Evolutionary conservation across 768 basidiomycete genomes (phyloP).

Genomic region (Boletus tomentosulus): DNA sequence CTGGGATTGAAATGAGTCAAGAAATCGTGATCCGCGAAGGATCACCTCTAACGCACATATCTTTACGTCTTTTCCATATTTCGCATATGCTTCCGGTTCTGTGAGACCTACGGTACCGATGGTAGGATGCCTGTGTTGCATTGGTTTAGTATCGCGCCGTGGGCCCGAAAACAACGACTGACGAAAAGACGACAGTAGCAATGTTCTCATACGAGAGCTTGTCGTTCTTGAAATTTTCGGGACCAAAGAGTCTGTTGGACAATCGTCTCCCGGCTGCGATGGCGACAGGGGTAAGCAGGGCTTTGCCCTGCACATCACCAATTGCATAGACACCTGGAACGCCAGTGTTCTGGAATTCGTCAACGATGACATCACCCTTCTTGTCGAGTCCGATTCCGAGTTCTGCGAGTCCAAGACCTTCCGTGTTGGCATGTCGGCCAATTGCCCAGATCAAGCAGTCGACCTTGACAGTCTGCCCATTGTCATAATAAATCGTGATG

Average conservation of each 20-base stretch:
- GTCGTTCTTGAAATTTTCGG: conserved; percentile 78
- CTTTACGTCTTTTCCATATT: conserved; percentile 87
- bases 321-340: conserved; percentile 73
- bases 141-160: conserved; percentile 3
- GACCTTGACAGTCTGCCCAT: conserved; percentile 75
- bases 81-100: conserved; percentile 82
- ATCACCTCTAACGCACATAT: conserved; percentile 60
- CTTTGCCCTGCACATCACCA: conserved; percentile 93
- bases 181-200: conserved; percentile 96
- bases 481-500: conserved; percentile 71
- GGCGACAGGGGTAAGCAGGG: conserved; percentile 91
- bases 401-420: conserved; percentile 71
- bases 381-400: conserved; percentile 70
- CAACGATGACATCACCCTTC: conserved; percentile 83
- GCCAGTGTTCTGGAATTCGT: conserved; percentile 85
- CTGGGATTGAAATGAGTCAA: conserved; percentile 34
- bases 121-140: conserved; percentile 71
- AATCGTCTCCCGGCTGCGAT: conserved; percentile 92
- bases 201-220: conserved; percentile 89
- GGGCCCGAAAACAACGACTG: conserved; percentile 32
- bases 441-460: conserved; percentile 94
- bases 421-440: conserved; percentile 80
- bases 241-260: conserved; percentile 87
- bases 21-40: not conserved
- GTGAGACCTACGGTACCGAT: conserved; percentile 95